Percentiles rank a stretch among this genome's conserved stretches.
Evolutionary conservation across 2,329 filamentous ascomycete species (phyloP).

Genomic region (Hypoxylon sp.): DNA sequence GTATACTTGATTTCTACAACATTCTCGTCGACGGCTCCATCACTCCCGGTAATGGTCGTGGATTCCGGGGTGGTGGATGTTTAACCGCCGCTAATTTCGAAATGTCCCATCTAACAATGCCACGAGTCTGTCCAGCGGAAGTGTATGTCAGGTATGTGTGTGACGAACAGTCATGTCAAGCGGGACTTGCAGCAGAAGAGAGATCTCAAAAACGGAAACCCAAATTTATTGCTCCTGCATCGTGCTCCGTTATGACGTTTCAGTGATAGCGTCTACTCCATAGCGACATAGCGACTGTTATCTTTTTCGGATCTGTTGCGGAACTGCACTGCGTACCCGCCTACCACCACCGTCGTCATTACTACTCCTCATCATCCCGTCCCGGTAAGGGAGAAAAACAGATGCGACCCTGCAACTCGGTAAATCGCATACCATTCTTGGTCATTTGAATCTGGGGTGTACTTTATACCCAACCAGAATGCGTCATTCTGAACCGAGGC

Average conservation of each 20-base stretch:
- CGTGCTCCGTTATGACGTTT: slow-evolving; percentile 47
- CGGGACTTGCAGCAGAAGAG: slow-evolving; percentile 24
- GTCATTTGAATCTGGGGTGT: slow-evolving; percentile 41
- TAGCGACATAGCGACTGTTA: slow-evolving; percentile 11
- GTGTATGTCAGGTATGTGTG: slow-evolving; percentile 2
- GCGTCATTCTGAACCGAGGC: slow-evolving; percentile 27
- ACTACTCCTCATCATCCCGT: slow-evolving; percentile 28
- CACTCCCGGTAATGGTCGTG: slow-evolving; percentile 20
- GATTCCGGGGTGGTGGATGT: slow-evolving; percentile 20
- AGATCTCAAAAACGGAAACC: slow-evolving; percentile 31
- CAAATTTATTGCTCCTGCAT: slow-evolving; percentile 27
- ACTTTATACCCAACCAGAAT: slow-evolving; percentile 39
- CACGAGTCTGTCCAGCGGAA: slow-evolving; percentile 28
- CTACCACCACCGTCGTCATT: slow-evolving; percentile 41
- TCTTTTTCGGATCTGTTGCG: slow-evolving; percentile 36
- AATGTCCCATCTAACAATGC: slow-evolving; percentile 35
- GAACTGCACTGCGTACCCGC: slow-evolving; percentile 40
- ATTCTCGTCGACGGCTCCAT: slow-evolving; percentile 21
- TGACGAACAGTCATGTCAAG: slow-evolving; percentile 32
- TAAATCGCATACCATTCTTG: slow-evolving; percentile 26
- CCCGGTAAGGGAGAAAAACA: slow-evolving; percentile 33
- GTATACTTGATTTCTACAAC: slow-evolving; percentile 19
- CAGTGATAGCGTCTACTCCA: slow-evolving; percentile 28
- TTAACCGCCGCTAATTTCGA: slow-evolving; percentile 33
- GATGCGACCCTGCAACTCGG: slow-evolving; percentile 37